phyloP scores from a whole-genome alignment of 495 filamentous ascomycete species.

The Hypoxylon fragiforme region DNA sequence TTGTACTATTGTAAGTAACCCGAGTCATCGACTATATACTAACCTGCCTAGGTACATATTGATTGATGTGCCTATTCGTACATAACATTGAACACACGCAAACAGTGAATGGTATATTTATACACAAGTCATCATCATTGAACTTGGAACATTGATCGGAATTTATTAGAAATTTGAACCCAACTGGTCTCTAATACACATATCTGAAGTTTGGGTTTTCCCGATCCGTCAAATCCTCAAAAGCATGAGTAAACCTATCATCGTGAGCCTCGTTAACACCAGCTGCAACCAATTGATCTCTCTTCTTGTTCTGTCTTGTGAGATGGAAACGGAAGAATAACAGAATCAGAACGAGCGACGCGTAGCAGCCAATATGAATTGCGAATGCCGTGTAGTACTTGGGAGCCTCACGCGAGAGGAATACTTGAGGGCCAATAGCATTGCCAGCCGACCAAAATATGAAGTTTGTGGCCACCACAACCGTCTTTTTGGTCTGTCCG shows the following conservation, averaged over 20 bases:
- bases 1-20: too few relatives aligned
- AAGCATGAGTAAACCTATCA: conserved; percentile 51
- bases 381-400: conserved; percentile 58
- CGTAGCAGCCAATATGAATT: conserved; percentile 60
- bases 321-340: conserved; percentile 53
- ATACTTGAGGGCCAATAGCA: conserved; percentile 57
- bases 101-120: too few relatives aligned
- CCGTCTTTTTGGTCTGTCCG: conserved; percentile 59
- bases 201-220: conserved; percentile 62
- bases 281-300: conserved; percentile 47
- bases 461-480: conserved; percentile 54
- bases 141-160: too few relatives aligned
- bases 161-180: too few relatives aligned
- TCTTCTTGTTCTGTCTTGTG: conserved; percentile 48
- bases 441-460: conserved; percentile 56
- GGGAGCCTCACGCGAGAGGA: conserved; percentile 53
- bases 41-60: too few relatives aligned
- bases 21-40: too few relatives aligned
- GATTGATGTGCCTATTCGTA: too few relatives aligned
- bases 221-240: conserved; percentile 62
- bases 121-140: too few relatives aligned
- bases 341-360: conserved; percentile 50
- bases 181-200: conserved; percentile 43
- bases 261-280: conserved; percentile 48
- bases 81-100: too few relatives aligned